Evolutionary conservation across 163 green algal species (phyloP).

Genomic region (Smithsoniella earleae): DNA sequence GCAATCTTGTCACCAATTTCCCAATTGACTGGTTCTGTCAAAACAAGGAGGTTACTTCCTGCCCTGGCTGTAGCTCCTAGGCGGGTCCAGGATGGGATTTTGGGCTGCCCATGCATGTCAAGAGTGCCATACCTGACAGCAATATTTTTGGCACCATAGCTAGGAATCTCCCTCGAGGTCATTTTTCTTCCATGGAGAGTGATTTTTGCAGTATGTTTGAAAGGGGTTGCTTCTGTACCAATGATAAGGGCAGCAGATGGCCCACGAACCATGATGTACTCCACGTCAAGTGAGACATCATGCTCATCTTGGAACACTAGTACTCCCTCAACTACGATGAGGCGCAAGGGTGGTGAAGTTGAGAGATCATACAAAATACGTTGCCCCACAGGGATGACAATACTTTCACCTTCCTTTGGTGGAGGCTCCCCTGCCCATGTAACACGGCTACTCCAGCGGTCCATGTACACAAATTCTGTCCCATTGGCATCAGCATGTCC

Average conservation of each 20-base stretch:
- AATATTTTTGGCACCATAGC: conserved; percentile 53
- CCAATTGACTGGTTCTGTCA: conserved; percentile 38
- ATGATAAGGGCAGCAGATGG: background rate
- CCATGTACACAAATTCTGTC: conserved; percentile 37
- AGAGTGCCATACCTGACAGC: conserved; percentile 47
- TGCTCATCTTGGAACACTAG: background rate
- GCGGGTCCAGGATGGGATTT: conserved; percentile 51
- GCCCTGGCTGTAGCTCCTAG: conserved; percentile 35
- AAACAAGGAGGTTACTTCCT: conserved; percentile 17
- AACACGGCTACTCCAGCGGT: conserved; percentile 34
- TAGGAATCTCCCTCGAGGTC: conserved; percentile 35
- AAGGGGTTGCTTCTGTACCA: background rate
- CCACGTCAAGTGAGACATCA: conserved; percentile 13
- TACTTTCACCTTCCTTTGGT: conserved; percentile 31
- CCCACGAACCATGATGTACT: conserved; percentile 27
- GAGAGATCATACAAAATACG: background rate
- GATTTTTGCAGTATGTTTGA: conserved; percentile 36
- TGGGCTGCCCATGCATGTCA: conserved; percentile 47
- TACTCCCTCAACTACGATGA: background rate
- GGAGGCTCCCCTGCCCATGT: conserved; percentile 30
- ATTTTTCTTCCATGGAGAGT: conserved; percentile 35
- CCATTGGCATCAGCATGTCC: conserved; percentile 25
- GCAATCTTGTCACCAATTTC: conserved; percentile 38
- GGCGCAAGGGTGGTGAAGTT: conserved; percentile 28
- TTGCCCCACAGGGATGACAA: conserved; percentile 33